These are phyloP conservation scores for Ophiocordyceps unilateralis DNA, from an alignment of 2,329 filamentous ascomycete genomes.

Conservation along the genomic window DNA sequence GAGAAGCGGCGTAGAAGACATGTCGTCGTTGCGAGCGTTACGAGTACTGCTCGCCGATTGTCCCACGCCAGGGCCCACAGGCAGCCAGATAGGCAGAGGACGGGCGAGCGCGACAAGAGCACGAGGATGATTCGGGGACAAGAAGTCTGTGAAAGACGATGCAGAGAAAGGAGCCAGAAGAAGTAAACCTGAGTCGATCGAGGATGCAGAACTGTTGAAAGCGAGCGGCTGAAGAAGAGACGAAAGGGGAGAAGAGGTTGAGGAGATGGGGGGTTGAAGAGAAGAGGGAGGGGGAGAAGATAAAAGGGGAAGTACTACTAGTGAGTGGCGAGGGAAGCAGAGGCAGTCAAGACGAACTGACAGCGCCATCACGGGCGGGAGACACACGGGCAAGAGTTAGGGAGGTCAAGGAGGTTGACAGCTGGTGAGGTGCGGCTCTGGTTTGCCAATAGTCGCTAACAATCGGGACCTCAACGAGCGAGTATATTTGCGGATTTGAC, in stretches of 20 bases:
- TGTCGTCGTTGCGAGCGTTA: slow-evolving; percentile 4
- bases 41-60: background rate
- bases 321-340: background rate
- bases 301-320: background rate
- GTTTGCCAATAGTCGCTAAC: background rate
- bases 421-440: background rate
- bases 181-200: slow-evolving; percentile 2
- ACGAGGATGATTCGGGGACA: background rate
- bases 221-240: background rate
- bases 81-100: background rate
- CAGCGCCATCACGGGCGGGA: background rate
- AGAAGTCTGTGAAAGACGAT: background rate
- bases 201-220: background rate
- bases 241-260: background rate
- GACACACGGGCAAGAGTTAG: background rate
- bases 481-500: background rate
- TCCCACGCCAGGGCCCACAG: background rate
- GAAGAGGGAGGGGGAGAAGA: background rate
- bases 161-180: background rate
- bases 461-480: background rate
- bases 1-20: slow-evolving; percentile 20
- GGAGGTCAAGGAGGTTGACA: background rate
- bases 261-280: background rate
- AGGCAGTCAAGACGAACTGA: background rate
- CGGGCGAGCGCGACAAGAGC: background rate